These are phyloP conservation scores for Francoa sonchifolia DNA, from an alignment of 441 rosid genomes.

Conservation along the genomic window DNA sequence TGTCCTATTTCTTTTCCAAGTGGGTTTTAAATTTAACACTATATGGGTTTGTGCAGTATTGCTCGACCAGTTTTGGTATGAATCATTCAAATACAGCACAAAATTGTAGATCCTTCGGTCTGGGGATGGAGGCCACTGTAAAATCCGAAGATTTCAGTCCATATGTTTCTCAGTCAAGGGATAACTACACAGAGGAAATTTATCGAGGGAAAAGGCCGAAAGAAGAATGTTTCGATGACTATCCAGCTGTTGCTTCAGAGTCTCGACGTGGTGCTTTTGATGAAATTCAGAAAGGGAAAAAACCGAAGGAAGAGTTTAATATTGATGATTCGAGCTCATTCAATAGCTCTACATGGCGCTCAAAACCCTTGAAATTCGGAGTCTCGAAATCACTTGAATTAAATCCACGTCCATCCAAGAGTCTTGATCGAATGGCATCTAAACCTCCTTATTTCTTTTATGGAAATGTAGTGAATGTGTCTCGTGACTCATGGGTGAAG, in stretches of 20 bases:
- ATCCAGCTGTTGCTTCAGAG: constrained; percentile 17
- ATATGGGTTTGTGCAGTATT: constrained; percentile 18
- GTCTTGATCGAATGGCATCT: constrained; percentile 30
- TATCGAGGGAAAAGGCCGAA: constrained; percentile 57
- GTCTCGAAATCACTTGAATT: constrained; percentile 25
- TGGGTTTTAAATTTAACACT: too few relatives aligned
- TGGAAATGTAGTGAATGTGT: constrained; percentile 41
- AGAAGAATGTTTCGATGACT: constrained; percentile 31
- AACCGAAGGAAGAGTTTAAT: constrained; percentile 44
- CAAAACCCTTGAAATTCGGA: constrained; percentile 11
- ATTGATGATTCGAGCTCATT: constrained; percentile 28
- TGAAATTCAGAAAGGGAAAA: constrained; percentile 38
- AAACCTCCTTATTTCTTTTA: constrained; percentile 71
- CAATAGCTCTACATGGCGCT: constrained; percentile 26
- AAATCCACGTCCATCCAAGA: constrained; percentile 33
- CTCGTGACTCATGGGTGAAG: constrained; percentile 50
- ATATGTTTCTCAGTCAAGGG: constrained; percentile 15
- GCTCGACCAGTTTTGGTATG: constrained; percentile 6
- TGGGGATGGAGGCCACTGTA: constrained; percentile 16
- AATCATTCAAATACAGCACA: not conserved
- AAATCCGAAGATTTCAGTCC: constrained; percentile 35
- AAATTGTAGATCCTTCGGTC: not conserved
- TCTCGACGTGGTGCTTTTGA: constrained; percentile 9
- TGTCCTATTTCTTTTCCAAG: too few relatives aligned
- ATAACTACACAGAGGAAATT: constrained; percentile 22